phyloP scores from a whole-genome alignment of 208 protist genomes.

The Trypanosoma avium region DNA sequence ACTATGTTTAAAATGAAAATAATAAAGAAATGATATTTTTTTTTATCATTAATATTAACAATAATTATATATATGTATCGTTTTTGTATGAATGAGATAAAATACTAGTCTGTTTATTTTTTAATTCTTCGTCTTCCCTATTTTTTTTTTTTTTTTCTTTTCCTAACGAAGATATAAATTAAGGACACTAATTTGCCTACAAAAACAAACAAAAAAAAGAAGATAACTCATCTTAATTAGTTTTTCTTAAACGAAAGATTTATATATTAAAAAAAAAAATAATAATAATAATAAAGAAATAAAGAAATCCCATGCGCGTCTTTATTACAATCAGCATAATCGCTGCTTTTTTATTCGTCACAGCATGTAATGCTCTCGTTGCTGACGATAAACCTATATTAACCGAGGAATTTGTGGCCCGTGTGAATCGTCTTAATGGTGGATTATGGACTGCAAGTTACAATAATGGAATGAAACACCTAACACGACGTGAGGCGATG shows the following conservation, averaged over 20 bases:
- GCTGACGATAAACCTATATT: conserved; percentile 23
- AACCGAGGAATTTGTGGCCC: conserved; percentile 25
- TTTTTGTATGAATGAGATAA: too few relatives aligned
- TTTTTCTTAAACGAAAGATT: too few relatives aligned
- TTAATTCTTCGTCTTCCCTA: too few relatives aligned
- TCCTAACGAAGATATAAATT: too few relatives aligned
- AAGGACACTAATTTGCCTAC: too few relatives aligned
- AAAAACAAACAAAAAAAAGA: background rate
- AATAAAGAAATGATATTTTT: too few relatives aligned
- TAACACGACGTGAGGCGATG: conserved; percentile 38
- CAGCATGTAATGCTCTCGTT: conserved; percentile 26
- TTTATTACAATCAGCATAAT: conserved; percentile 25
- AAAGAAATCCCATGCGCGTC: background rate
- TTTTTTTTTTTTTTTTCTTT: too few relatives aligned
- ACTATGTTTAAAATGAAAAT: too few relatives aligned
- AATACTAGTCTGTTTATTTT: too few relatives aligned
- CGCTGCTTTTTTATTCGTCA: conserved; percentile 28
- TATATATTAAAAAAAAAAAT: background rate
- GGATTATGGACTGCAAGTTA: conserved; percentile 61
- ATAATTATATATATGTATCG: too few relatives aligned
- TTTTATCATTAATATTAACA: too few relatives aligned
- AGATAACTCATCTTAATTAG: too few relatives aligned
- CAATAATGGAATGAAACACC: conserved; percentile 33
- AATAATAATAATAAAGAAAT: background rate
- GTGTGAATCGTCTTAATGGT: conserved; percentile 41